Conservation (phyloP, 1,284 basidiomycete genomes). For the Fistulinella cinereoalba region DNA sequence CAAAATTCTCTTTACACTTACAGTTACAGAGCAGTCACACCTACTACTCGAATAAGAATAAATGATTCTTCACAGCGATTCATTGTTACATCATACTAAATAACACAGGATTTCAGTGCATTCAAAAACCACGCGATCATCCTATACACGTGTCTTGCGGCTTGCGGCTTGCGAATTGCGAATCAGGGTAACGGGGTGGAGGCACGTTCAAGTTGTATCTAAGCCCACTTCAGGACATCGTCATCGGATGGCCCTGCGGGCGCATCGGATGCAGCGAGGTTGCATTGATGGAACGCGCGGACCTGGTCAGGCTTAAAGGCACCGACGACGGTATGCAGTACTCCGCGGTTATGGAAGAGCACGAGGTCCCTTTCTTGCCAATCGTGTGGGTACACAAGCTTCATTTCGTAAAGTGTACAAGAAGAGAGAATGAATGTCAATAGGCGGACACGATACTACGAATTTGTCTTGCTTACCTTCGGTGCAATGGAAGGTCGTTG, state of each 20-base stretch:
- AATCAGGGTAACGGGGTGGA: not conserved
- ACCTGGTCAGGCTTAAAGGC: slow-evolving; percentile 62
- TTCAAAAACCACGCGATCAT: too few species aligned
- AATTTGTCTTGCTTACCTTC: slow-evolving; percentile 39
- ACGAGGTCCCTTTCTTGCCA: slow-evolving; percentile 62
- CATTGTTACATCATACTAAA: too few species aligned
- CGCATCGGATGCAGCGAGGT: slow-evolving; percentile 59
- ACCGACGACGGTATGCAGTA: slow-evolving; percentile 70
- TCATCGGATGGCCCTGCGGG: slow-evolving; percentile 50
- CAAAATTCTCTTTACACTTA: too few species aligned
- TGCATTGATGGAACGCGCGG: slow-evolving; percentile 65
- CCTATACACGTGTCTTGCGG: not conserved
- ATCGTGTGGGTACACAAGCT: slow-evolving; percentile 61
- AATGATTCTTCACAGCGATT: too few species aligned
- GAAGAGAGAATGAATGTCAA: too few species aligned
- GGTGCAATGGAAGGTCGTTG: slow-evolving; percentile 75
- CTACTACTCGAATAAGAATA: too few species aligned
- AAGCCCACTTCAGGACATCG: slow-evolving; percentile 46
- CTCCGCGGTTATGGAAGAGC: slow-evolving; percentile 69
- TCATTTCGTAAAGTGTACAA: not conserved
- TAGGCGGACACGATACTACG: too few species aligned
- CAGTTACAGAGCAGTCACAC: too few species aligned
- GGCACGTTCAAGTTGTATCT: slow-evolving; percentile 9
- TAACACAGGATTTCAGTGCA: too few species aligned
- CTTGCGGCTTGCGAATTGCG: not conserved